Evolutionary conservation across 2,329 filamentous ascomycete genomes (phyloP).

Genomic region (Mycocentrospora acerina): DNA sequence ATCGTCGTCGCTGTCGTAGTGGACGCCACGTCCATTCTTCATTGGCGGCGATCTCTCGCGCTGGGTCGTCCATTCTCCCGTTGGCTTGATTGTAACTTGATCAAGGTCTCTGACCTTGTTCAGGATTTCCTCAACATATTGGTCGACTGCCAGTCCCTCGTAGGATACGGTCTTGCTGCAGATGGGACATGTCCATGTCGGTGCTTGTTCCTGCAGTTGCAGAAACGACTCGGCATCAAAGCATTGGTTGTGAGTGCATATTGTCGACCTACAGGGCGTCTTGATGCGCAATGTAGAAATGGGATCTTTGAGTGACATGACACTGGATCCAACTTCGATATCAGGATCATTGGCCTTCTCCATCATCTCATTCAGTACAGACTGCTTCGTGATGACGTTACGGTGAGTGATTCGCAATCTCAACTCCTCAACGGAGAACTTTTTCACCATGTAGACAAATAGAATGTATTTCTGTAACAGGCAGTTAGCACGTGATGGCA

Average conservation of each 20-base stretch:
- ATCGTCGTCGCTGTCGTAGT: slow-evolving; percentile 49
- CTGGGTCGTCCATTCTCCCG: slow-evolving; percentile 71
- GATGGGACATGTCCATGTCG: slow-evolving; percentile 94
- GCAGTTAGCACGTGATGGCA: slow-evolving; percentile 17
- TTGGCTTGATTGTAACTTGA: slow-evolving; percentile 86
- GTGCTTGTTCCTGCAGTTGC: slow-evolving; percentile 91
- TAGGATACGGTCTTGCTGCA: slow-evolving; percentile 84
- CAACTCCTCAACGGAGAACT: slow-evolving; percentile 70
- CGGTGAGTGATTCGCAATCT: slow-evolving; percentile 66
- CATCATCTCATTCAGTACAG: slow-evolving; percentile 82
- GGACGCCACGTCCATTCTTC: slow-evolving; percentile 38
- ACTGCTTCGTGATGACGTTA: slow-evolving; percentile 74
- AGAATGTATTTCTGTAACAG: slow-evolving; percentile 51
- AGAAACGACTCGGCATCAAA: slow-evolving; percentile 93
- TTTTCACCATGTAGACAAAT: slow-evolving; percentile 73
- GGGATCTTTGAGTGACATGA: slow-evolving; percentile 90
- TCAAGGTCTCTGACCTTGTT: slow-evolving; percentile 71
- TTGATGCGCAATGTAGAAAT: slow-evolving; percentile 81
- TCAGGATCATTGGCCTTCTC: slow-evolving; percentile 80
- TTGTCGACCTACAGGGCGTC: slow-evolving; percentile 74
- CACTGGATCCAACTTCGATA: slow-evolving; percentile 82
- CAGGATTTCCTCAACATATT: slow-evolving; percentile 90
- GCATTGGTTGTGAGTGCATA: slow-evolving; percentile 89
- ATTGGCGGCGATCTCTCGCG: slow-evolving; percentile 41
- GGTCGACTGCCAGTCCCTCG: slow-evolving; percentile 81